These are phyloP conservation scores for Ogataea neopini DNA, from an alignment of 805 yeast species.

Conservation along the genomic window DNA sequence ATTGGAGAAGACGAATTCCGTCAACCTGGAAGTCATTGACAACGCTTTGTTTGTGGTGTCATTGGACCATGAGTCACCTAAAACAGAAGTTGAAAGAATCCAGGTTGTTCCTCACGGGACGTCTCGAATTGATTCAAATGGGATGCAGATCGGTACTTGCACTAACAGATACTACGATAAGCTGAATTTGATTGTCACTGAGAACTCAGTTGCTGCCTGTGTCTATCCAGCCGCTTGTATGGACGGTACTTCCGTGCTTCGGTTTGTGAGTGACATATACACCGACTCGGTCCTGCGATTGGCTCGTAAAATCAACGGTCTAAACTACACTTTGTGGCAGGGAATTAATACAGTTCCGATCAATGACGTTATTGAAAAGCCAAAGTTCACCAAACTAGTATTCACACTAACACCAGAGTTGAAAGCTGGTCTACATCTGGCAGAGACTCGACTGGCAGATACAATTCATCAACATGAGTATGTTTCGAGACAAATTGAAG, in stretches of 20 bases:
- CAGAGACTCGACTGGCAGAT: constrained; percentile 60
- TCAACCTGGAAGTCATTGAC: constrained; percentile 43
- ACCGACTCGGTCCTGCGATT: constrained; percentile 57
- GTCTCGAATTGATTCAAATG: constrained; percentile 43
- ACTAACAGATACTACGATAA: constrained; percentile 63
- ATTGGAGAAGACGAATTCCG: constrained; percentile 40
- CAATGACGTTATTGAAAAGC: constrained; percentile 39
- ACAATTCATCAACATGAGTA: constrained; percentile 59
- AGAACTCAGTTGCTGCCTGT: constrained; percentile 58
- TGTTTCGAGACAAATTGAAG: constrained; percentile 36
- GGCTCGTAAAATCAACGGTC: constrained; percentile 58
- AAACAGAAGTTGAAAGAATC: constrained; percentile 49
- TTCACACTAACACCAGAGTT: constrained; percentile 49
- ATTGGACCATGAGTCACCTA: constrained; percentile 49
- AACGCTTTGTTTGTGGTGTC: constrained; percentile 53
- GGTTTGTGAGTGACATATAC: constrained; percentile 58
- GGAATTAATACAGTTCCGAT: constrained; percentile 40
- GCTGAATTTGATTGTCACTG: constrained; percentile 52
- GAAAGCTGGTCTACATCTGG: constrained; percentile 49
- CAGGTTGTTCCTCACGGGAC: constrained; percentile 54
- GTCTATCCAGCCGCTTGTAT: constrained; percentile 59
- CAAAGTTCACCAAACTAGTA: constrained; percentile 27
- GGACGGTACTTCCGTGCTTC: constrained; percentile 58
- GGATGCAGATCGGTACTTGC: constrained; percentile 57
- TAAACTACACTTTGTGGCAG: constrained; percentile 55